Evolutionary conservation across 441 rosid genomes (phyloP).

Genomic region (Gossypium armourianum): DNA sequence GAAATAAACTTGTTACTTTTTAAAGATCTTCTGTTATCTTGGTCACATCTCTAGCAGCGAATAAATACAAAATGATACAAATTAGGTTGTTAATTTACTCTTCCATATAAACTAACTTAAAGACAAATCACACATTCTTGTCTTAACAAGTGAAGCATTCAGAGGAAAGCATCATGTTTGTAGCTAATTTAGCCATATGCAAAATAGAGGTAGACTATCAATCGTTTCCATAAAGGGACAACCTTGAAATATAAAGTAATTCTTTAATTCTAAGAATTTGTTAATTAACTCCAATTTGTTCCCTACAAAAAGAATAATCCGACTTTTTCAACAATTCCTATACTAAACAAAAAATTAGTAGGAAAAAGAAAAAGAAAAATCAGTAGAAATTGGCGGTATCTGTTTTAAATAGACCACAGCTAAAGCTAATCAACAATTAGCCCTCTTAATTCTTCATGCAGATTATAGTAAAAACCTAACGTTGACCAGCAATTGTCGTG

Average conservation of each 20-base stretch:
- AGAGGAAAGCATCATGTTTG: background rate
- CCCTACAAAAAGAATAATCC: background rate
- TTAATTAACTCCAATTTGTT: background rate
- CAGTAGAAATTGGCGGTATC: background rate
- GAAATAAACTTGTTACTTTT: background rate
- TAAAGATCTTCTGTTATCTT: background rate
- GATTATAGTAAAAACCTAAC: background rate
- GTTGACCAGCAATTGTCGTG: background rate
- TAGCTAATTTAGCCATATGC: background rate
- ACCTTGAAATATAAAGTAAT: background rate
- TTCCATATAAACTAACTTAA: background rate
- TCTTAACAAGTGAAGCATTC: background rate
- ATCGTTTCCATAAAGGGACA: background rate
- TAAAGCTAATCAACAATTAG: slow-evolving; percentile 1
- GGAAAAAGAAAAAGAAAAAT: background rate
- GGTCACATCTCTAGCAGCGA: background rate
- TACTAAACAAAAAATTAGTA: background rate
- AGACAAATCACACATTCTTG: background rate
- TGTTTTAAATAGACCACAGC: background rate
- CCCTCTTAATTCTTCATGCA: background rate
- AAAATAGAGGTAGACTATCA: background rate
- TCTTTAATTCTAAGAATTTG: background rate
- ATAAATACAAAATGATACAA: background rate
- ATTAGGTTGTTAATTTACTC: background rate
- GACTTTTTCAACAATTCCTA: background rate